Percentiles rank a stretch among this genome's conserved stretches.
Conservation (phyloP, 768 basidiomycete species). For the Pilatotrama ljubarskyi region DNA sequence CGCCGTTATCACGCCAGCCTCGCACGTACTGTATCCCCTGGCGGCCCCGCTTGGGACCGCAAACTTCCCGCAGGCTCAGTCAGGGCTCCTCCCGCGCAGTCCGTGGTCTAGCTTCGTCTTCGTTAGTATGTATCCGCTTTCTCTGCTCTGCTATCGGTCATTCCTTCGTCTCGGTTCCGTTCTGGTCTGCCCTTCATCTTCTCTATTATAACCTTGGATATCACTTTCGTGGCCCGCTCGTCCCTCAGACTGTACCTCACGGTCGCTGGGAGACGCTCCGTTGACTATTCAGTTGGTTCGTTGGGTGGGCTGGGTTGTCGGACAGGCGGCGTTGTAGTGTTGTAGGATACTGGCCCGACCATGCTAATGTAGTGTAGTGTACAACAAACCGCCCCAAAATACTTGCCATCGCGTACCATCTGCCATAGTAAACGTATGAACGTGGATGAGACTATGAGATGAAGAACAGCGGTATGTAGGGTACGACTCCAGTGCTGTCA, state of each 20-base stretch:
- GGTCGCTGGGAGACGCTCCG: not conserved
- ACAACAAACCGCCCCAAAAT: not conserved
- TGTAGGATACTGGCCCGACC: not conserved
- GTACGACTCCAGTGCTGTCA: no score
- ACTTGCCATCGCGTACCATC: not conserved
- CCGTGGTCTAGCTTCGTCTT: not conserved
- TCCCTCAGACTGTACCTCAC: not conserved
- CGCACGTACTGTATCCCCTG: no score
- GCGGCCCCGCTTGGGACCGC: no score
- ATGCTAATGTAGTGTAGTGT: constrained; percentile 1
- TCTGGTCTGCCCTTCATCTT: not conserved
- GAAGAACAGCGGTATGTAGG: no score
- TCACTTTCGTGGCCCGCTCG: not conserved
- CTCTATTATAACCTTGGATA: not conserved
- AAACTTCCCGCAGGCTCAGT: no score
- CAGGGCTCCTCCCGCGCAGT: not conserved
- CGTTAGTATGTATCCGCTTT: not conserved
- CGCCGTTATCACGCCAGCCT: no score
- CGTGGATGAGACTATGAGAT: no score
- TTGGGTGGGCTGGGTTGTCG: not conserved
- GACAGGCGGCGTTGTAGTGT: not conserved
- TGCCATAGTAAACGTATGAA: no score
- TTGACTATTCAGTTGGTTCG: not conserved
- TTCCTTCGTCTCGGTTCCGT: not conserved
- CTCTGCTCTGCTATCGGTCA: not conserved